Conservation (phyloP, 2,329 filamentous ascomycete species). For the Nemania sp. region DNA sequence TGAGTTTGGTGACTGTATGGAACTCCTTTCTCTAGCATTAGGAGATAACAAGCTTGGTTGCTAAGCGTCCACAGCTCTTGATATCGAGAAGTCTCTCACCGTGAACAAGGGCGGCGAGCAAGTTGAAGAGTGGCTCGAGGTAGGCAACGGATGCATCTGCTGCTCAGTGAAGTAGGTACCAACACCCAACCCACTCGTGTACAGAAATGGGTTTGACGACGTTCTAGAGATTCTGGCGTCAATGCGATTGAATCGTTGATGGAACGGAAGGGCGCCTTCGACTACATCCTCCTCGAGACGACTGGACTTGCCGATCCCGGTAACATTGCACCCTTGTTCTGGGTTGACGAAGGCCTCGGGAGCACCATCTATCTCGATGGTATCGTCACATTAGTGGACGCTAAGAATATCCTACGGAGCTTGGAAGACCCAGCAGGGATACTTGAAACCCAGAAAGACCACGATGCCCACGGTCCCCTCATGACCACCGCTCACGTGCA, state of each 20-base stretch:
- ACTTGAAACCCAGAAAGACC: conserved; percentile 55
- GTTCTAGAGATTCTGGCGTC: conserved; percentile 78
- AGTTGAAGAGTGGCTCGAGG: conserved; percentile 91
- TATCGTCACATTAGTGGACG: conserved; percentile 93
- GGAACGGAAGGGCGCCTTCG: conserved; percentile 89
- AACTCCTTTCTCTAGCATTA: neutral
- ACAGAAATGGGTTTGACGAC: conserved; percentile 30
- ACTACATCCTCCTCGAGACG: conserved; percentile 96
- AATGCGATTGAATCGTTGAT: conserved; percentile 95
- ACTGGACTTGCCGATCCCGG: conserved; percentile 94
- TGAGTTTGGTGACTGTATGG: conserved; percentile 80
- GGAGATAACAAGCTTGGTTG: neutral
- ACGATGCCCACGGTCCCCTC: conserved; percentile 61
- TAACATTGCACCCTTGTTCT: conserved; percentile 94
- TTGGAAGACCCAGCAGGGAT: conserved; percentile 72
- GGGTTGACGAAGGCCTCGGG: conserved; percentile 94
- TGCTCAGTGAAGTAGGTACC: conserved; percentile 83
- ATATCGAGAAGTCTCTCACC: conserved; percentile 95
- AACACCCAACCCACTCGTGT: neutral
- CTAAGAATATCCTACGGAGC: conserved; percentile 83
- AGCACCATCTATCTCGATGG: conserved; percentile 96
- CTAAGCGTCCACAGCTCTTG: conserved; percentile 62
- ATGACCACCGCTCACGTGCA: conserved; percentile 94
- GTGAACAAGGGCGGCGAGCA: conserved; percentile 82
- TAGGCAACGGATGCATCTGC: conserved; percentile 96